Percentiles rank a stretch among this genome's conserved stretches.
These are phyloP conservation scores for Tagetes erecta DNA, from an alignment of 129 eudicot species.

Conservation along the genomic window DNA sequence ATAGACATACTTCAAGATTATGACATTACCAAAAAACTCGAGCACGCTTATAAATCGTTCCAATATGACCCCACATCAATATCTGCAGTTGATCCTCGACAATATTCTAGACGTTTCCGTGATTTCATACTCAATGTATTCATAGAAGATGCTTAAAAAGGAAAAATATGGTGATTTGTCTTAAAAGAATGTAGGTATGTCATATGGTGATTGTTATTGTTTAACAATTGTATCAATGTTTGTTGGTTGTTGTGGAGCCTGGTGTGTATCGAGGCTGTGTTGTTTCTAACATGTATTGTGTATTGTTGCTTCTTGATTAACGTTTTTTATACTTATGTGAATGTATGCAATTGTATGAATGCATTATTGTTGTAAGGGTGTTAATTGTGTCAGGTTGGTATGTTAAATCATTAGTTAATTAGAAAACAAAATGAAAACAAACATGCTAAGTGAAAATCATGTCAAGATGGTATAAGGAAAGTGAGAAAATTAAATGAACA, in stretches of 20 bases:
- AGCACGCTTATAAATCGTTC: constrained; percentile 92
- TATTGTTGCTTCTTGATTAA: constrained; percentile 11
- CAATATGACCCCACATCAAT: constrained; percentile 85
- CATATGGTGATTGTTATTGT: neutral
- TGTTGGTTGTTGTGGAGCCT: constrained; percentile 15
- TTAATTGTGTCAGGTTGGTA: neutral
- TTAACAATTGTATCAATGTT: constrained; percentile 24
- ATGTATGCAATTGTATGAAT: too few relatives aligned
- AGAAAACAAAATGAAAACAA: too few relatives aligned
- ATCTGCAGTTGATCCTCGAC: constrained; percentile 92
- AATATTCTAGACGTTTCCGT: constrained; percentile 83
- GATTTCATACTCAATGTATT: constrained; percentile 71
- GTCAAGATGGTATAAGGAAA: too few relatives aligned
- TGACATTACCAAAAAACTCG: constrained; percentile 93
- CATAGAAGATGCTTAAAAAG: constrained; percentile 57
- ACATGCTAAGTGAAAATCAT: too few relatives aligned
- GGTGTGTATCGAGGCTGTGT: neutral
- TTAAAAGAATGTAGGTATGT: constrained; percentile 25
- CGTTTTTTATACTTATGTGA: neutral
- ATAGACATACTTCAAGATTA: constrained; percentile 95
- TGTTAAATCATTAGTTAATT: neutral
- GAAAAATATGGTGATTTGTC: neutral
- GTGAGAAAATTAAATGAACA: too few relatives aligned
- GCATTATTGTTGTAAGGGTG: neutral
- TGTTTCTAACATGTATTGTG: neutral